Conservation (phyloP, 2,329 filamentous ascomycete species). For the Parastagonospora nodorum region DNA sequence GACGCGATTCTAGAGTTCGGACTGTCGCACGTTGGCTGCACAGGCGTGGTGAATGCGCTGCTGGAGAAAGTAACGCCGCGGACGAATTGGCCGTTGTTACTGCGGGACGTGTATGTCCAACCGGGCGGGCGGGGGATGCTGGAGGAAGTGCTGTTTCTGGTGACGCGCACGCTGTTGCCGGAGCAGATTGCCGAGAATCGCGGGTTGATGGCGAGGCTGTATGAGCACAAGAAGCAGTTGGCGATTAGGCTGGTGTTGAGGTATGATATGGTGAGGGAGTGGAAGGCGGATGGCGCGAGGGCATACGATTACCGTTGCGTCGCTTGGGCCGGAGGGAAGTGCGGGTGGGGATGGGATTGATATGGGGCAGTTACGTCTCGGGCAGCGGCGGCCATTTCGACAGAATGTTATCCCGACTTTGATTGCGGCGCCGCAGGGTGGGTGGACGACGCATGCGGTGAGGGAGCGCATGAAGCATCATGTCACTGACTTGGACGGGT, state of each 20-base stretch:
- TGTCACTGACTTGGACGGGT: slow-evolving; percentile 29
- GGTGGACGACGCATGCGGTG: slow-evolving; percentile 21
- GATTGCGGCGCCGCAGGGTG: slow-evolving; percentile 19
- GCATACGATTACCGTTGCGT: not conserved
- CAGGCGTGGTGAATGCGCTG: slow-evolving; percentile 10
- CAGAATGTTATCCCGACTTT: slow-evolving; percentile 30
- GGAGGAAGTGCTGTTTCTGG: slow-evolving; percentile 26
- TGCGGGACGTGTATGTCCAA: slow-evolving; percentile 3
- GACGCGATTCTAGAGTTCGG: slow-evolving; percentile 27
- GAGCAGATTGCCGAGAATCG: slow-evolving; percentile 34
- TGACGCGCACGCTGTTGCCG: slow-evolving; percentile 31
- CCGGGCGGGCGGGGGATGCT: slow-evolving; percentile 1
- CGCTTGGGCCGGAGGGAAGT: slow-evolving; percentile 1
- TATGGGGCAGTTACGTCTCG: not conserved
- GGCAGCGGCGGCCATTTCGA: not conserved
- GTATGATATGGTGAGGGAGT: slow-evolving; percentile 35
- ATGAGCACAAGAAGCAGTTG: slow-evolving; percentile 23
- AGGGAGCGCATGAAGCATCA: slow-evolving; percentile 37
- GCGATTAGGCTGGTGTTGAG: slow-evolving; percentile 24
- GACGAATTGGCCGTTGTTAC: slow-evolving; percentile 18
- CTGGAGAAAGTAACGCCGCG: slow-evolving; percentile 3
- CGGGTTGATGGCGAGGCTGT: slow-evolving; percentile 19
- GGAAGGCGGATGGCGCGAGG: slow-evolving; percentile 13
- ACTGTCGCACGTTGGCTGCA: not conserved
- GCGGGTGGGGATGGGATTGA: slow-evolving; percentile 11